Base-by-base conservation (phyloP, 1,284 basidiomycete genomes). In the Ganoderma sp. region DNA sequence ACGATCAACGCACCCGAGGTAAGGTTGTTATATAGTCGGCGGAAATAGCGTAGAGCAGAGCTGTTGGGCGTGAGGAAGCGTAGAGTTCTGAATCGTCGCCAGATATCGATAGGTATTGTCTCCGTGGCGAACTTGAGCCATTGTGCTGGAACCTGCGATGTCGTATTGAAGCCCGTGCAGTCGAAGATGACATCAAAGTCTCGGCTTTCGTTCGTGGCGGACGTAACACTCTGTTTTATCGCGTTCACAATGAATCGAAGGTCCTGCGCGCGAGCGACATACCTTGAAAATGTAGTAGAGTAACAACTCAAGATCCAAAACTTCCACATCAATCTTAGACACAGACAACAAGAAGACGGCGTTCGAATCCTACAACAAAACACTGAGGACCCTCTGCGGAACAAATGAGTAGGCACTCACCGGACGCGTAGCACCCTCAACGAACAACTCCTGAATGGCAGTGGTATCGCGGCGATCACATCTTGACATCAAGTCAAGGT, bases 241-340 rank as follows among this genome's bases (percentile, higher is more conserved):
- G 54, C 25, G 63, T 37, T 57, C 17, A 60, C 39, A 22, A 12
- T 25, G 14, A 8, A 22, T 22, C 2, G 37, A 25, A 43, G 14
- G 14, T 0, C n/a, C 22, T 28, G n/a, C 9, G 22, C 12, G 5
- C 15, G 25, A 22, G n/a, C 3, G 42, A 73, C 82, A 67, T 66
- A 90, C 94, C 83, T 90, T 91, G 80, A 96, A 89, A 62, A 95
- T 88, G 76, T 95, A 88, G 78, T 89, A 94, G 78, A 96, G 89
- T 48, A 98, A 79, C 3, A 96, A 79, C 74, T 97, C 95, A 42
- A 96, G 88, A 76, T 98, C 95, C 58, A 96, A 83, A 0, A 90
- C 88, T 74, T 95, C 94, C 1, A 94, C 90, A 70, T 94, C 90
- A 57, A 96, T 85, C 71, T 89, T 87, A 54, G 88, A 87, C 14